Evolutionary conservation across 2,329 filamentous ascomycete genomes (phyloP).

Genomic region (Madurella mycetomatis): DNA sequence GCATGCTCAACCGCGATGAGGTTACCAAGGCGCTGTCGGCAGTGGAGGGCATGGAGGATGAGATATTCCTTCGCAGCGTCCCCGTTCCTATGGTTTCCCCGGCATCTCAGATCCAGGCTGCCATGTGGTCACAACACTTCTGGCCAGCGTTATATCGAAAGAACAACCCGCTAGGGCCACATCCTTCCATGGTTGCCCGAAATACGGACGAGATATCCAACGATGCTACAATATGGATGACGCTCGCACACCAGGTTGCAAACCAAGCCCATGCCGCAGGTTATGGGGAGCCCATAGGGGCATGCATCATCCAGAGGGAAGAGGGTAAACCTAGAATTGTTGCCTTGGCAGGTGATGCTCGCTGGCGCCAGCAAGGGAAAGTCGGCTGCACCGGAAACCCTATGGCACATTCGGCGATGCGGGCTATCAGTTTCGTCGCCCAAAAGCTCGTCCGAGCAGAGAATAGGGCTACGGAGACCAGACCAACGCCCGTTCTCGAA

Average conservation of each 20-base stretch:
- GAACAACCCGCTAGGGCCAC: constrained; percentile 80
- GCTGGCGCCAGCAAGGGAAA: constrained; percentile 56
- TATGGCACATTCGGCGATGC: constrained; percentile 72
- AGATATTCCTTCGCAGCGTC: constrained; percentile 57
- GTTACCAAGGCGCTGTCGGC: constrained; percentile 44
- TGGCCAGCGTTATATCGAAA: constrained; percentile 86
- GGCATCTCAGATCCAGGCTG: constrained; percentile 70
- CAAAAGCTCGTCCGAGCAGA: constrained; percentile 58
- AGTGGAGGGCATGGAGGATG: constrained; percentile 48
- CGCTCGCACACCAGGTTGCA: constrained; percentile 61
- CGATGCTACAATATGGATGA: constrained; percentile 63
- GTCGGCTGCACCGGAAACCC: constrained; percentile 58
- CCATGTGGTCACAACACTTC: constrained; percentile 68
- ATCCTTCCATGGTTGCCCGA: constrained; percentile 68
- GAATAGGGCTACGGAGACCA: constrained; percentile 33
- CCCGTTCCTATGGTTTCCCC: constrained; percentile 69
- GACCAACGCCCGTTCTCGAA: constrained; percentile 39
- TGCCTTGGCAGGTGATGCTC: constrained; percentile 71
- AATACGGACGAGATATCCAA: constrained; percentile 64
- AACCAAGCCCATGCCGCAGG: constrained; percentile 52
- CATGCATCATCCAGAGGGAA: constrained; percentile 67
- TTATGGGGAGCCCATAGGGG: constrained; percentile 66
- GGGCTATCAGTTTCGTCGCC: constrained; percentile 79
- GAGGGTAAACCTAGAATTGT: constrained; percentile 53
- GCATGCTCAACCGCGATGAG: constrained; percentile 50